A percentile compares a stretch with the other conserved stretches of the same genome.
Conservation (phyloP, 768 basidiomycete species). For the Lanmaoa rubissima region DNA sequence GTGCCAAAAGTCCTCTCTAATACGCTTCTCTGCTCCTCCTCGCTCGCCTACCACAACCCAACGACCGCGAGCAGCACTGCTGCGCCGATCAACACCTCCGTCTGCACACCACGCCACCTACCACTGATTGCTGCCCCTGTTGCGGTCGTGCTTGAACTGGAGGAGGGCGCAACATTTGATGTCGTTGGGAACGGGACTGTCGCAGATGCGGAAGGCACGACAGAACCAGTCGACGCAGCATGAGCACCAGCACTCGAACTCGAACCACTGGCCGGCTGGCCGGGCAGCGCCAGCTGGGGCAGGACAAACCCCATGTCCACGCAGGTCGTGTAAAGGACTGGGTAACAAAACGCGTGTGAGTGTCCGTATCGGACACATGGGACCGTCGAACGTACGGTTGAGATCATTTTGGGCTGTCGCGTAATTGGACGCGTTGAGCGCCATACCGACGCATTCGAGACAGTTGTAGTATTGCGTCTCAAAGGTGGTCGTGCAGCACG, state of each 20-base stretch:
- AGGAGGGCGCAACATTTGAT: background rate
- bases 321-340: constrained; percentile 28
- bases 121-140: constrained; percentile 1
- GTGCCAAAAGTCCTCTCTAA: background rate
- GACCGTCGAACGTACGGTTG: constrained; percentile 32
- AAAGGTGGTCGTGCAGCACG: constrained; percentile 43
- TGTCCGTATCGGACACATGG: background rate
- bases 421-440: constrained; percentile 28
- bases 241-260: constrained; percentile 3
- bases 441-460: constrained; percentile 37
- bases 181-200: background rate
- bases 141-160: background rate
- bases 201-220: background rate
- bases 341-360: background rate
- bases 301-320: constrained; percentile 26
- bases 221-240: background rate
- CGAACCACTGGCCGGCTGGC: constrained; percentile 21
- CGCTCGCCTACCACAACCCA: constrained; percentile 10
- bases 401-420: constrained; percentile 30
- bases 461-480: constrained; percentile 42
- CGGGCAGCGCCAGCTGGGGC: constrained; percentile 24
- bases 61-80: constrained; percentile 4
- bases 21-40: background rate
- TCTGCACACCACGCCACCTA: background rate
- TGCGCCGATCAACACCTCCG: constrained; percentile 2